Evolutionary conservation across 2,329 filamentous ascomycete genomes (phyloP), one percentile per base, ranked within the genome.

Genomic region (Cordyceps militaris): DNA sequence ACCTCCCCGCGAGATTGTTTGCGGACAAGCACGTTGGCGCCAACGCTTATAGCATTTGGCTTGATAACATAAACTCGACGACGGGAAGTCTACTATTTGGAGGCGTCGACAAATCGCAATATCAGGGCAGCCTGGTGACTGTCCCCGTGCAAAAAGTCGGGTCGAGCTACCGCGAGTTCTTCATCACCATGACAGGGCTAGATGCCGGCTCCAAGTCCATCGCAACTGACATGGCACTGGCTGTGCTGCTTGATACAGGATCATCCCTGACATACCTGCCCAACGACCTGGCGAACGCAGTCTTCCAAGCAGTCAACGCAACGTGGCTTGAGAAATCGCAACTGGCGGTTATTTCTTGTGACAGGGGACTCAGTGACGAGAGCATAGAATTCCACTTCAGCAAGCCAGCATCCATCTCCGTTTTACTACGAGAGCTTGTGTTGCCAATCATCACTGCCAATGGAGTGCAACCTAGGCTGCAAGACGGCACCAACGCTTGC

Each of bases 61-160:
- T 91, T 19, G 87, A 91, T 71, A 87, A 91, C 66, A 73, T 90
- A 8, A 79, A 85, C 61, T 75, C 86, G 24, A 81, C 71, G 64
- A 82, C 76, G 0, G 88, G 88, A 56, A 85, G 75, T 60, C 84
- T 92, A 56, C 73, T 92, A 1, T 92, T 92, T 63, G 88, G 88
- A 30, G 88, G 89, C 30, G 80, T 92, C 58, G 86, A 92, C 70
- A 81, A 78, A 2, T 81, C 73, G 23, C 84, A 86, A 62, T 92
- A 82, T 67, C 66, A 72, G 2, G 88, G 86, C 21, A 67, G 76
- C 4, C 76, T 93, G 30, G 69, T 82, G 59, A 88, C 86, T 0
- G 70, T 93, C 1, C 88, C 89, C 2, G 75, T 93, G 55, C 80
- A 88, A 65, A 73, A 73, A 61, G 70, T 76, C 40, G 67, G 72